phyloP scores from a whole-genome alignment of 2,329 filamentous ascomycete genomes.

The Epichloe brachyelytri region DNA sequence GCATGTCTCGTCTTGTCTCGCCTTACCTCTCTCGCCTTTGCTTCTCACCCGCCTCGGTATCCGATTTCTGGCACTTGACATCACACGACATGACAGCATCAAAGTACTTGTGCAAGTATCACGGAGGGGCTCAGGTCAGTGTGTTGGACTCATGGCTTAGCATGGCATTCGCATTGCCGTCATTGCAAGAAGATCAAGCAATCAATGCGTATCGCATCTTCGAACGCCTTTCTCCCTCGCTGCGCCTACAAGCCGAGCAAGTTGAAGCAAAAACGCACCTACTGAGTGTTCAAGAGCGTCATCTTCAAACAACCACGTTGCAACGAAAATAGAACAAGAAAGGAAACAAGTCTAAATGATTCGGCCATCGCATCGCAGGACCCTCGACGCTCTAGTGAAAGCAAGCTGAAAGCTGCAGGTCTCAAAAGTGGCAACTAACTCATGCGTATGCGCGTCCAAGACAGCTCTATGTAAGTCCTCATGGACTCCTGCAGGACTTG shows the following conservation, averaged over 20 bases:
- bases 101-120: too few species aligned
- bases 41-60: neutral
- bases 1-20: conserved; percentile 7
- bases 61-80: too few species aligned
- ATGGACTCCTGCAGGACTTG: conserved; percentile 7
- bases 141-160: too few species aligned
- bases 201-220: too few species aligned
- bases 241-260: too few species aligned
- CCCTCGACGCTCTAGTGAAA: neutral
- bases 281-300: too few species aligned
- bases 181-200: too few species aligned
- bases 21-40: neutral
- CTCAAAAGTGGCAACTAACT: neutral
- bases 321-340: neutral
- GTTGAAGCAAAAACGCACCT: too few species aligned
- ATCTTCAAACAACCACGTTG: neutral
- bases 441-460: conserved; percentile 5
- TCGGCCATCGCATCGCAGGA: neutral
- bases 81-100: too few species aligned
- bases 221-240: too few species aligned
- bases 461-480: neutral
- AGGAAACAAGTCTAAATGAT: neutral
- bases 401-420: conserved; percentile 10
- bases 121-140: too few species aligned
- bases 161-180: too few species aligned